phyloP scores from a whole-genome alignment of 2,329 filamentous ascomycete genomes.

The Phaeoacremonium minimum region DNA sequence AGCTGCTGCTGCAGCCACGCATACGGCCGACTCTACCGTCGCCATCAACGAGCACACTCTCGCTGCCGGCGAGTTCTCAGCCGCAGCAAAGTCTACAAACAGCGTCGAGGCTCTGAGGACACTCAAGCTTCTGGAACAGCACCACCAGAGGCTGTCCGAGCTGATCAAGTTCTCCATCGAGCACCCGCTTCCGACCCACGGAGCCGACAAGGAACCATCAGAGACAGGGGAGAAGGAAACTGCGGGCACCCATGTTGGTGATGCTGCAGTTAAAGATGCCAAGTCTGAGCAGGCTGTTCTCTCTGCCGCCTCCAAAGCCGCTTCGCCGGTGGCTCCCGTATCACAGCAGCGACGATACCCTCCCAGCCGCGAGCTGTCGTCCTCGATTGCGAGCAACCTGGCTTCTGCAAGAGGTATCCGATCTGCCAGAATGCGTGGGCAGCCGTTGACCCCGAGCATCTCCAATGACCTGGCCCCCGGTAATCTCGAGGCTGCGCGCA shows the following conservation, averaged over 20 bases:
- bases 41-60: constrained; percentile 85
- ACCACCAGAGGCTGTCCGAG: constrained; percentile 79
- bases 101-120: constrained; percentile 74
- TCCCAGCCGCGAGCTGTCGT: constrained; percentile 64
- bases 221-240: constrained; percentile 31
- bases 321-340: constrained; percentile 25
- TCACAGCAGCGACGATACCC: constrained; percentile 45
- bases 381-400: constrained; percentile 84
- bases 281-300: constrained; percentile 11
- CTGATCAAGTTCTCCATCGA: constrained; percentile 69
- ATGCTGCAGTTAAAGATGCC: constrained; percentile 4
- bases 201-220: constrained; percentile 29
- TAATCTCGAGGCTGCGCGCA: constrained; percentile 56
- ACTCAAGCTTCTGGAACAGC: constrained; percentile 77
- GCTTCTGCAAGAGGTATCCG: constrained; percentile 81
- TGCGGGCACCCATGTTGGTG: constrained; percentile 6
- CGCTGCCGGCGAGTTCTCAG: constrained; percentile 84
- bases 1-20: constrained; percentile 72
- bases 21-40: constrained; percentile 70
- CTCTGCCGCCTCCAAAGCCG: constrained; percentile 15
- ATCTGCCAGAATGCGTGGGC: constrained; percentile 53
- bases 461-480: constrained; percentile 72
- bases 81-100: constrained; percentile 68
- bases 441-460: constrained; percentile 67
- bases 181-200: constrained; percentile 33